Base-by-base conservation (phyloP, 225 moss, liverwort and hornwort genomes). In the Physcomitrellopsis africana region DNA sequence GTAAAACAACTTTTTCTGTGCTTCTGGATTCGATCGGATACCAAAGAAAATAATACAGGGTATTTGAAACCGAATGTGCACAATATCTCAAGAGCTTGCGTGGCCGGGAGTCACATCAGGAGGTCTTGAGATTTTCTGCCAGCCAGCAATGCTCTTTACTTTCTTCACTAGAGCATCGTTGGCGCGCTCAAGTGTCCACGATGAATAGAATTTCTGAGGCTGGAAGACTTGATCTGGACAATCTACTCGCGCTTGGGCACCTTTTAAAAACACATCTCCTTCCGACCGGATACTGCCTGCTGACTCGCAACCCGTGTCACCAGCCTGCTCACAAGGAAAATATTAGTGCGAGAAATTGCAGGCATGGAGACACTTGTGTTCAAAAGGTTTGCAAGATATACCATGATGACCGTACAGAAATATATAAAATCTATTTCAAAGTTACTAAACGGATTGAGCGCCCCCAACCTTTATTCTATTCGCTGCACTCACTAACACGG, bases 271-370 rank as follows among this genome's bases (percentile, higher is more conserved):
- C 49, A 79, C 46, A 72, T 95, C 97, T 8, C 94, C 93, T 85
- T 99, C 97, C 14, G 97, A 99, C 9, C 89, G 79, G 24, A 99
- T 82, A 45, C 84, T 83, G 41, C 97, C 97, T 11, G 95, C 76
- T 29, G 72, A 83, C 59, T 93, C 79, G 12, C 51, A 17, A 64
- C 67, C 69, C 72, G 78, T 91, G 81, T 99, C 97, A 20, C 81
- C 92, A 37, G 97, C 97, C 96, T 97, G 81, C 4, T 47, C 37
- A 10, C 9, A 27, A 67, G 6, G 49, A 76, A 3, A 73, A 37
- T 53, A 52, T 63, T 23, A 73, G 37, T 73, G 11, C 14, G 43
- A 10, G 69, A 12, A n/a, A 75, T 42, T 42, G 27, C 42, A 69
- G 49, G n/a, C 18, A 51, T 7, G 24, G 0, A 37, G 24, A 46